A percentile compares a stretch with the other conserved stretches of the same genome.
Evolutionary conservation across 306 rosid genomes (phyloP).

Genomic region (Rubus parviflorus): DNA sequence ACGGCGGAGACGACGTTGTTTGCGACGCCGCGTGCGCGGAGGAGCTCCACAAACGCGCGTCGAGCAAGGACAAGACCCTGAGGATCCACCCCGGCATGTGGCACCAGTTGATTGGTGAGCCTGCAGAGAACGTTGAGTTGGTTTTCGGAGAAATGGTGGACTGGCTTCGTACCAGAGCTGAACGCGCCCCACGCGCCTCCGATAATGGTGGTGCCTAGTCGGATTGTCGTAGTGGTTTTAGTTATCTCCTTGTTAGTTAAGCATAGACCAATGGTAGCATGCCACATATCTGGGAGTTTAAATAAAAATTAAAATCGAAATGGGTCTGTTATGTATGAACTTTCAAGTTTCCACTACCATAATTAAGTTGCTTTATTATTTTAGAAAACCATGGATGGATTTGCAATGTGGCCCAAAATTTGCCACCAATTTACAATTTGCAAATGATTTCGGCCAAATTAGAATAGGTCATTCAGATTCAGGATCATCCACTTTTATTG

Average conservation of each 20-base stretch:
- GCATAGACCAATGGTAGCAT: slow-evolving; percentile 36
- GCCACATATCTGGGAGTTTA: background rate
- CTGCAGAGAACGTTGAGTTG: slow-evolving; percentile 54
- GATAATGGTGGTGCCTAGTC: slow-evolving; percentile 25
- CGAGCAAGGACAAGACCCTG: slow-evolving; percentile 80
- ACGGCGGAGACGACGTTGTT: slow-evolving; percentile 72
- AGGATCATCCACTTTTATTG: slow-evolving; percentile 25
- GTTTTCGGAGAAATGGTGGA: slow-evolving; percentile 72
- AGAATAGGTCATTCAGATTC: background rate
- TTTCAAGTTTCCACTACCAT: background rate
- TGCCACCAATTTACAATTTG: no score
- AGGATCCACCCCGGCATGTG: slow-evolving; percentile 76
- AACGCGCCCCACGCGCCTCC: slow-evolving; percentile 35
- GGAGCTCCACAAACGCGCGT: slow-evolving; percentile 66
- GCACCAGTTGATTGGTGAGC: slow-evolving; percentile 85
- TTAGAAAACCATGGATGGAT: no score
- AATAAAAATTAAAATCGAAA: background rate
- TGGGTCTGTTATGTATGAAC: background rate
- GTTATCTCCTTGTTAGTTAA: background rate
- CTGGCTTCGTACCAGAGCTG: slow-evolving; percentile 56
- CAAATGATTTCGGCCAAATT: no score
- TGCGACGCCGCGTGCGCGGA: slow-evolving; percentile 84
- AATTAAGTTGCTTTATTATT: no score
- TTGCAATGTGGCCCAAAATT: no score
- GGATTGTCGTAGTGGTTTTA: slow-evolving; percentile 24